phyloP scores from a whole-genome alignment of 1,284 basidiomycete genomes.

The Tremellales sp. region DNA sequence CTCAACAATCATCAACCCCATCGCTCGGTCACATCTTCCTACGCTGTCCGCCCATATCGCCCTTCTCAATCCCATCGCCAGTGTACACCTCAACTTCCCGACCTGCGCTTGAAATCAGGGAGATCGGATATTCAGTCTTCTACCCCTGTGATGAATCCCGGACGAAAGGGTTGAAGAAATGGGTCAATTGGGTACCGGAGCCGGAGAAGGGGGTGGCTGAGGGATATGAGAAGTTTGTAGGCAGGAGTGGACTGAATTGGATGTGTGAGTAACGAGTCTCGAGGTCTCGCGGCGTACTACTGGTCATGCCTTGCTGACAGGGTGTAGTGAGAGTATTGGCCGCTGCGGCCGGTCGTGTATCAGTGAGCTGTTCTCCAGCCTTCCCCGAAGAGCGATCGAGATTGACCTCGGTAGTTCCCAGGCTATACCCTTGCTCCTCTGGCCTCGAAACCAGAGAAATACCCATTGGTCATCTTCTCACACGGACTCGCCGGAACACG shows the following conservation, averaged over 20 bases:
- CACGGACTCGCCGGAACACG: constrained; percentile 73
- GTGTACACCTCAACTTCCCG: constrained; percentile 8
- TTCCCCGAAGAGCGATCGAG: not conserved
- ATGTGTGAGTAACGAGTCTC: constrained; percentile 19
- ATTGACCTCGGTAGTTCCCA: constrained; percentile 17
- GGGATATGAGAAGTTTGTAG: constrained; percentile 33
- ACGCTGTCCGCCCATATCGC: constrained; percentile 12
- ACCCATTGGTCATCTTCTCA: constrained; percentile 73
- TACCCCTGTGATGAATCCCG: constrained; percentile 25
- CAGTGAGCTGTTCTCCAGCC: not conserved
- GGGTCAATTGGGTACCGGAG: constrained; percentile 28
- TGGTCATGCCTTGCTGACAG: too few relatives aligned
- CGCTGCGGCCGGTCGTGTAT: not conserved
- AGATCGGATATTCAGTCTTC: constrained; percentile 35
- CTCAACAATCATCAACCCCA: not conserved
- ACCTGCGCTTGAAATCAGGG: constrained; percentile 23
- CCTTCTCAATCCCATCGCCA: constrained; percentile 15
- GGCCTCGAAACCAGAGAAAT: constrained; percentile 29
- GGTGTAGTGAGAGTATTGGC: not conserved
- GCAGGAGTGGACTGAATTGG: constrained; percentile 23
- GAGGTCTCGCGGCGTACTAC: too few relatives aligned
- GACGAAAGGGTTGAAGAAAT: constrained; percentile 2
- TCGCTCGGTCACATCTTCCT: constrained; percentile 27
- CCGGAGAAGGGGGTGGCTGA: constrained; percentile 21
- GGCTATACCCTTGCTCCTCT: constrained; percentile 22